Evolutionary conservation across 805 yeast genomes (phyloP).

Genomic region (Soucietia sequanensis): DNA sequence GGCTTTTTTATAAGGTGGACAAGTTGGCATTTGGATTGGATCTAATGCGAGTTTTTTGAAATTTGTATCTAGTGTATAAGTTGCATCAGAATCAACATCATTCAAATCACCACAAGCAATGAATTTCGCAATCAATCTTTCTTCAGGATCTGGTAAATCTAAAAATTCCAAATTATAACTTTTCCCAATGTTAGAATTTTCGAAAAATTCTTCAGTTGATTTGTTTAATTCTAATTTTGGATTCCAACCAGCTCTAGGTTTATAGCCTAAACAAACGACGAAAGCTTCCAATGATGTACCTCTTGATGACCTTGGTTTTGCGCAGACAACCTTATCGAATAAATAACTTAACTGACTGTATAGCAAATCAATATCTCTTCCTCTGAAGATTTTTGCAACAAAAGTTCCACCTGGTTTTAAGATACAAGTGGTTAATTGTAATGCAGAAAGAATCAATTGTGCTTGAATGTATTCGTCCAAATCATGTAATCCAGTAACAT

Average conservation of each 20-base stretch:
- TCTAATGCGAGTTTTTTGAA: slow-evolving; percentile 55
- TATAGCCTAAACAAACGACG: slow-evolving; percentile 86
- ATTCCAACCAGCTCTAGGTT: slow-evolving; percentile 80
- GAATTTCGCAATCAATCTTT: slow-evolving; percentile 82
- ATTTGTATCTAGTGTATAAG: slow-evolving; percentile 58
- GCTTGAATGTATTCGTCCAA: slow-evolving; percentile 97
- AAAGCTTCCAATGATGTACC: slow-evolving; percentile 94
- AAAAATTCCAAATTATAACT: slow-evolving; percentile 46
- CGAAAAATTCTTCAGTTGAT: slow-evolving; percentile 83
- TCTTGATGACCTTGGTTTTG: slow-evolving; percentile 93
- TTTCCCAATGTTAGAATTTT: slow-evolving; percentile 58
- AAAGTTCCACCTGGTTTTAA: slow-evolving; percentile 88
- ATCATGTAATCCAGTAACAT: slow-evolving; percentile 96
- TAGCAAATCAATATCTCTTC: slow-evolving; percentile 89
- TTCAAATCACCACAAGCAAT: slow-evolving; percentile 92
- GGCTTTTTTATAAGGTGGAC: slow-evolving; percentile 95
- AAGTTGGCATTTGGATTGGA: slow-evolving; percentile 94
- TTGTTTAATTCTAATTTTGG: slow-evolving; percentile 57
- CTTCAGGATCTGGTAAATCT: slow-evolving; percentile 52
- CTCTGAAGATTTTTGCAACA: slow-evolving; percentile 95
- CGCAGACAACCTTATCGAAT: slow-evolving; percentile 87
- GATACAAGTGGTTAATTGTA: slow-evolving; percentile 87
- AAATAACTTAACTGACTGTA: slow-evolving; percentile 89
- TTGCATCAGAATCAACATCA: slow-evolving; percentile 93
- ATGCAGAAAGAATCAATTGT: slow-evolving; percentile 85